Conservation (phyloP, 1,284 basidiomycete species). For the Coniophora puteana region DNA sequence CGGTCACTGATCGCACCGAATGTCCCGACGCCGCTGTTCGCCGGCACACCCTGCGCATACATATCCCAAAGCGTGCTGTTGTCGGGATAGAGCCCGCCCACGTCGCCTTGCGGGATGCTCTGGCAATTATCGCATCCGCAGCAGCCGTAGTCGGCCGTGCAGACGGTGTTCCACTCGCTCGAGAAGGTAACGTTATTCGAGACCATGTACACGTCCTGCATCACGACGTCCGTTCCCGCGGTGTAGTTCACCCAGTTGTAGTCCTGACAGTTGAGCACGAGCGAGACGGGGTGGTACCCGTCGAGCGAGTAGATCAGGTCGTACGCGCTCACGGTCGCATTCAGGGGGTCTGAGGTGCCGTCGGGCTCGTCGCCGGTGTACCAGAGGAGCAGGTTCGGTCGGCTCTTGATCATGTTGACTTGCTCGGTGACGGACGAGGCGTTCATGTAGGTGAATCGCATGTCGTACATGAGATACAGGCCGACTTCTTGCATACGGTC, state of each 20-base stretch:
- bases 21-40: conserved; percentile 53
- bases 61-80: conserved; percentile 13
- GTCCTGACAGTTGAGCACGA: conserved; percentile 73
- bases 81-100: conserved; percentile 20
- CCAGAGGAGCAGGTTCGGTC: conserved; percentile 69
- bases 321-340: conserved; percentile 53
- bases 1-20: conserved; percentile 61
- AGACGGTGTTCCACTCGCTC: conserved; percentile 45
- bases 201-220: conserved; percentile 58
- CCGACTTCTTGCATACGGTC: conserved; percentile 71
- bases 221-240: conserved; percentile 57
- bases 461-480: conserved; percentile 75
- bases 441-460: conserved; percentile 66
- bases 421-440: conserved; percentile 57
- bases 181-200: conserved; percentile 69
- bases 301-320: conserved; percentile 67
- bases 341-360: conserved; percentile 61
- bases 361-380: conserved; percentile 79
- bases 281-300: conserved; percentile 71
- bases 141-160: conserved; percentile 60
- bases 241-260: conserved; percentile 61
- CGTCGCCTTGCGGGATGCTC: conserved; percentile 27
- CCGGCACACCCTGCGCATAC: conserved; percentile 21
- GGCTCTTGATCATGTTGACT: conserved; percentile 62
- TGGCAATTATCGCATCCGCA: conserved; percentile 63